These are phyloP conservation scores for Fraxinus cuspidata DNA, from an alignment of 257 asterid species.

Conservation along the genomic window DNA sequence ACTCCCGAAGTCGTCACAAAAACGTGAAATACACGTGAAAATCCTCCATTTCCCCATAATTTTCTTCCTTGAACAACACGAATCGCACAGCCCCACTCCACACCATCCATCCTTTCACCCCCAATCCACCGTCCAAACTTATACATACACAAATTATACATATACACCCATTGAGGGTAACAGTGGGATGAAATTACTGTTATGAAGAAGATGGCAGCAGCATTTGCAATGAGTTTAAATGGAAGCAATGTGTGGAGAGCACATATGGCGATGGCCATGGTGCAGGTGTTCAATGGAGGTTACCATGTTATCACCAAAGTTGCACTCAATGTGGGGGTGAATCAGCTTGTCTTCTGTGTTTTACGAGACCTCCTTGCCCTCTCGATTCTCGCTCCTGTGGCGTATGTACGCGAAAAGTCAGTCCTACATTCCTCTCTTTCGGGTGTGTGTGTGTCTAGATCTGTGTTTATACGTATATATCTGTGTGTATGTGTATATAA, in stretches of 20 bases:
- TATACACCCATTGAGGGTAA: not conserved
- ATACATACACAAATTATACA: not conserved
- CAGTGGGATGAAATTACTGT: slow-evolving; percentile 27
- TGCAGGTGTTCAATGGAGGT: slow-evolving; percentile 77
- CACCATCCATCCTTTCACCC: slow-evolving; percentile 4
- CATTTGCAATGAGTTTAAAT: slow-evolving; percentile 36
- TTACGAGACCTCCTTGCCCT: slow-evolving; percentile 80
- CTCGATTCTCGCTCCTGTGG: slow-evolving; percentile 82
- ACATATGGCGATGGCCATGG: slow-evolving; percentile 79
- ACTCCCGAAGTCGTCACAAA: not conserved
- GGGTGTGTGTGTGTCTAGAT: not conserved
- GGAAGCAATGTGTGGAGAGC: slow-evolving; percentile 72
- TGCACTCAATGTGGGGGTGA: slow-evolving; percentile 90
- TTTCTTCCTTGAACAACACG: slow-evolving; percentile 21
- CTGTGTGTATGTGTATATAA: not conserved
- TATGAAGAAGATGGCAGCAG: slow-evolving; percentile 44
- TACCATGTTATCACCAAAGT: slow-evolving; percentile 90
- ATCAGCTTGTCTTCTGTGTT: slow-evolving; percentile 89
- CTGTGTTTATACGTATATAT: slow-evolving; percentile 13
- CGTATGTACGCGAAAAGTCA: slow-evolving; percentile 86
- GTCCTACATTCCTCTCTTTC: slow-evolving; percentile 17
- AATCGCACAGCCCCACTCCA: slow-evolving; percentile 28
- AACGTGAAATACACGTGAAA: not conserved
- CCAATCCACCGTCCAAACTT: not conserved
- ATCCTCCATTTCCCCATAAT: slow-evolving; percentile 21